Conservation (phyloP, 108 stramenopile genomes). For the Bacterosira constricta region DNA sequence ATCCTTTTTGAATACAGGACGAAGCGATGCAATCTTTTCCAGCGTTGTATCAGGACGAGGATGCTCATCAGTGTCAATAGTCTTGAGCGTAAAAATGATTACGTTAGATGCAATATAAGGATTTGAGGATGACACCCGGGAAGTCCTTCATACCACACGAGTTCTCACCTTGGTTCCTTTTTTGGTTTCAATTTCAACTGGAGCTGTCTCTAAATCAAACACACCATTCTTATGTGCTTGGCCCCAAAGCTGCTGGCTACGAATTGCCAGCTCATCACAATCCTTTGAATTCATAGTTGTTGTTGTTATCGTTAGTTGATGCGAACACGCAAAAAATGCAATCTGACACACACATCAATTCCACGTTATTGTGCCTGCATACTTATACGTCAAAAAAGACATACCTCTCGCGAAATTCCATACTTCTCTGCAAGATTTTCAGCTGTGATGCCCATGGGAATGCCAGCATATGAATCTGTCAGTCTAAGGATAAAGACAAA, state of each 20-base stretch:
- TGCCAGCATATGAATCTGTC: constrained; percentile 88
- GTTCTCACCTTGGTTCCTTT: constrained; percentile 71
- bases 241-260: constrained; percentile 88
- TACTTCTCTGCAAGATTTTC: constrained; percentile 96
- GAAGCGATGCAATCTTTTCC: constrained; percentile 87
- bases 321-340: background rate
- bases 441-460: constrained; percentile 98
- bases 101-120: no score
- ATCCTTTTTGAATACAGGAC: constrained; percentile 94
- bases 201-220: constrained; percentile 93
- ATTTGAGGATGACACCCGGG: no score
- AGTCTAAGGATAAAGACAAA: constrained; percentile 62
- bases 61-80: constrained; percentile 94
- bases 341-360: background rate
- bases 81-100: constrained; percentile 23
- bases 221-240: constrained; percentile 74
- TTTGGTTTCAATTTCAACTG: constrained; percentile 84
- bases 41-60: constrained; percentile 89
- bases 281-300: constrained; percentile 45
- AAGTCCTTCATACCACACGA: no score
- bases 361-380: no score
- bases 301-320: background rate
- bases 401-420: constrained; percentile 78
- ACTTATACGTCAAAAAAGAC: constrained; percentile 14
- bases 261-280: constrained; percentile 90